These are phyloP conservation scores for Ceratocystis eucalypticola DNA, from an alignment of 2,329 filamentous ascomycete species.

Conservation along the genomic window DNA sequence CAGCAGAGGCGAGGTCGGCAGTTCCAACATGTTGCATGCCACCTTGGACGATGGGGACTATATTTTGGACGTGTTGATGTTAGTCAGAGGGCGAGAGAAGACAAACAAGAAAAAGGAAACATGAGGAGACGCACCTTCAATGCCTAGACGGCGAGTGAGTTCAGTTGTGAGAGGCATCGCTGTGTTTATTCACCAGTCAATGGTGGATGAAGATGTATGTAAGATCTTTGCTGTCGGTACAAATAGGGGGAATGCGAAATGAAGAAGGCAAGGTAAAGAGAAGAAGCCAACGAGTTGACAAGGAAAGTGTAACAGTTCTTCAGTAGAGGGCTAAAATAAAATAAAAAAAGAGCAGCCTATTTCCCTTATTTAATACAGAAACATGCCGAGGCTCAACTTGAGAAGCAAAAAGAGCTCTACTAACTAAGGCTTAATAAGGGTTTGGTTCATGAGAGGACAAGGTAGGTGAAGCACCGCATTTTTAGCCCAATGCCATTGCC, in stretches of 20 bases:
- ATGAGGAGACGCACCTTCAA: slow-evolving; percentile 30
- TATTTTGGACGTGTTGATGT: background rate
- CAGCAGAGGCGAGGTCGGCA: slow-evolving; percentile 62
- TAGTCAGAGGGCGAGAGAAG: background rate
- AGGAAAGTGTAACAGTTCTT: background rate
- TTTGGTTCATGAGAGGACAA: too few relatives aligned
- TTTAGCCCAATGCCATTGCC: background rate
- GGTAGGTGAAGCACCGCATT: too few relatives aligned
- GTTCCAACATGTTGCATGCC: slow-evolving; percentile 82
- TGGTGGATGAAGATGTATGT: background rate
- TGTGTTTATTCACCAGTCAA: slow-evolving; percentile 19
- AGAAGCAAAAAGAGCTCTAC: too few relatives aligned
- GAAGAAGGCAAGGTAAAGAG: too few relatives aligned
- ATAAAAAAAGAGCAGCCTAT: too few relatives aligned
- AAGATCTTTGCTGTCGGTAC: background rate
- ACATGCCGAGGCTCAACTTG: too few relatives aligned
- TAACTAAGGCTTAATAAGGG: too few relatives aligned
- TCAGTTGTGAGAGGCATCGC: slow-evolving; percentile 45
- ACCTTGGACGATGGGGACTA: slow-evolving; percentile 71
- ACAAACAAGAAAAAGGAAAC: background rate
- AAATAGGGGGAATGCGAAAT: background rate
- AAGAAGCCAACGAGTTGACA: too few relatives aligned
- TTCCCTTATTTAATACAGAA: too few relatives aligned
- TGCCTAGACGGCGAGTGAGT: slow-evolving; percentile 44
- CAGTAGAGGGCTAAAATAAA: too few relatives aligned